Base-by-base conservation (phyloP, 2,329 filamentous ascomycete species). In the Rosellinia necatrix region DNA sequence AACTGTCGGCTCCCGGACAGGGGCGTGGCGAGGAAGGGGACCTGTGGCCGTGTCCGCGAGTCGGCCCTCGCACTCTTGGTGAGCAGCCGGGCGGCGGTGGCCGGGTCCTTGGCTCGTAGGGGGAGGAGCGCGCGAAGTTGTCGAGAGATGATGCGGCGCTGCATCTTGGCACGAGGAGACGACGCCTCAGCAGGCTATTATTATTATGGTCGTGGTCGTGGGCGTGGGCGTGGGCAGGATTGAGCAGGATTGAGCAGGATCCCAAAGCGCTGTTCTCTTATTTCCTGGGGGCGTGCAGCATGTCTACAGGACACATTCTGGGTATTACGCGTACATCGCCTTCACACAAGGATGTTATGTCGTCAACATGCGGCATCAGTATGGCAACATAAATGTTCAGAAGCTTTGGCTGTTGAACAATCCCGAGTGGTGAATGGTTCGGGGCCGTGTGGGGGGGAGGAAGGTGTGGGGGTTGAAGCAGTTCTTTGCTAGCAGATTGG, bases 11-110 rank as follows among this genome's bases (percentile, higher is more conserved):
- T 70, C 37, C 73, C 53, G 17, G 75, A 51, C 34, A 72, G 60
- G 34, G 76, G 80, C 2, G 77, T 73, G 29, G 74, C 76, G 69
- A 81, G 79, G 68, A 79, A 87, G 50, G 77, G 81, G n/a, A 73
- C 74, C 67, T 75, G 80, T 51, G 71, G 82, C 54, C 74, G 76
- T 58, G 55, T 71, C 63, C 63, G 68, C 65, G 58, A 75, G 29
- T 66, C 55, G 9, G 70, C 72, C 22, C 80, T 74, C 6, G 82
- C 76, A 59, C 82, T 79, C 61, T 85, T 42, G 30, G 34, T 53
- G 46, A 58, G 52, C 19, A 56, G 10, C 9, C 60, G 56, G 34
- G n/a, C 13, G 17, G 54, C 12, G 6, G 54, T 30, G 2, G 42
- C 32, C n/a, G 25, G 34, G 10, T 10, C 32, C 12, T 47, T 44